phyloP scores from a whole-genome alignment of 2,329 filamentous ascomycete species.

The Raffaelea ambrosiae region DNA sequence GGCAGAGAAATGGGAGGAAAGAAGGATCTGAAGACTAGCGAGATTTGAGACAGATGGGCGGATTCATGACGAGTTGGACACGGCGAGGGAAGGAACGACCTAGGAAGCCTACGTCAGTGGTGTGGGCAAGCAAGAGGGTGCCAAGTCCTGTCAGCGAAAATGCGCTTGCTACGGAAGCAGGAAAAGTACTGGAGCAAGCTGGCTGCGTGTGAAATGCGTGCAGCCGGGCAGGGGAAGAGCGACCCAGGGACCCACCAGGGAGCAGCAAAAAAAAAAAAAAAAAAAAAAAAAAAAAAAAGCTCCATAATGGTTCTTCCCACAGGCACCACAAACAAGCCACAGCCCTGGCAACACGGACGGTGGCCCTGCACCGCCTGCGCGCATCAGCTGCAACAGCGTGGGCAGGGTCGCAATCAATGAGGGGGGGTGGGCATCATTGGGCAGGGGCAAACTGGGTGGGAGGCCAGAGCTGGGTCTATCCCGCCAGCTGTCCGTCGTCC shows the following conservation, averaged over 20 bases:
- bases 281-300: not conserved
- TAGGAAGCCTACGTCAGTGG: not conserved
- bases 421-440: not conserved
- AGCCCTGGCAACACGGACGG: not conserved
- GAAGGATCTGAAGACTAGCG: not conserved
- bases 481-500: too few species aligned
- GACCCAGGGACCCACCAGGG: not conserved
- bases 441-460: too few species aligned
- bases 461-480: too few species aligned
- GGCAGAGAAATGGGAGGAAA: not conserved
- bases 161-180: not conserved
- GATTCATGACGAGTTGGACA: not conserved
- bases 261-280: not conserved
- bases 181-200: not conserved
- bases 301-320: too few species aligned
- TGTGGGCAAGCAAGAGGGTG: too few species aligned
- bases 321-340: too few species aligned
- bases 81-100: not conserved
- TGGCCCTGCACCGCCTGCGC: not conserved
- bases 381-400: not conserved
- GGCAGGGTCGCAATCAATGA: not conserved
- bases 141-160: not conserved
- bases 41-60: not conserved
- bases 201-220: too few species aligned
- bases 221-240: not conserved